These are phyloP conservation scores for Schizosaccharomyces octosporus DNA, from an alignment of 805 yeast species.

Conservation along the genomic window DNA sequence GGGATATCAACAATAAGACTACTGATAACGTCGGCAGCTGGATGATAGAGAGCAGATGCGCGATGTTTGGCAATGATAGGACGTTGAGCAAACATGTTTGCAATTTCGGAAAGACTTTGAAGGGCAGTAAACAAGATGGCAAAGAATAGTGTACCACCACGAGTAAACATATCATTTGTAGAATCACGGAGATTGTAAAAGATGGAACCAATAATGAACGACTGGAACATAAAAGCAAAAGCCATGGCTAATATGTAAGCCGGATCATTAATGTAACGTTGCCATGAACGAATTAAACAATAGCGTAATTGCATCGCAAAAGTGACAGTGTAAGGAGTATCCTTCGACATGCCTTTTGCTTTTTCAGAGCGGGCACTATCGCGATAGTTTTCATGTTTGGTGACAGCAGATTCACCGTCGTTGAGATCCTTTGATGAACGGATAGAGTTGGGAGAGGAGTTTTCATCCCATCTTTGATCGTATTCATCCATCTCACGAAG, in stretches of 20 bases:
- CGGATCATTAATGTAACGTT: conserved; percentile 32
- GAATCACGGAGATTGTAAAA: conserved; percentile 26
- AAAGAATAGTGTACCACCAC: conserved; percentile 45
- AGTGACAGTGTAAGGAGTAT: conserved; percentile 8
- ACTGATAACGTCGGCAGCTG: conserved; percentile 40
- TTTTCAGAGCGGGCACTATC: background rate
- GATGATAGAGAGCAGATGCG: conserved; percentile 32
- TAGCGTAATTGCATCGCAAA: conserved; percentile 6
- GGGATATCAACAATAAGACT: conserved; percentile 37
- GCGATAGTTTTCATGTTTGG: background rate
- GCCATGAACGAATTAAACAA: conserved; percentile 13
- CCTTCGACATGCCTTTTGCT: background rate
- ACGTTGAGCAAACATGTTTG: conserved; percentile 22
- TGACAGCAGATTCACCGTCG: background rate
- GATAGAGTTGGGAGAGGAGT: background rate
- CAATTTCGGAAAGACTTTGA: conserved; percentile 22
- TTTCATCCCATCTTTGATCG: conserved; percentile 1
- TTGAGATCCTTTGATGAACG: background rate
- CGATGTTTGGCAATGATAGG: conserved; percentile 36
- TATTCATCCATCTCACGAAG: conserved; percentile 23
- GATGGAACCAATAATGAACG: conserved; percentile 40
- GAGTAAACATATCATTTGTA: conserved; percentile 30
- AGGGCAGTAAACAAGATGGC: conserved; percentile 22
- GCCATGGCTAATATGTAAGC: conserved; percentile 24
- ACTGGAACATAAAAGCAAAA: conserved; percentile 26